A percentile compares a stretch with the other conserved stretches of the same genome.
phyloP scores from a whole-genome alignment of 2,329 filamentous ascomycete genomes.

The Aureobasidium lini region DNA sequence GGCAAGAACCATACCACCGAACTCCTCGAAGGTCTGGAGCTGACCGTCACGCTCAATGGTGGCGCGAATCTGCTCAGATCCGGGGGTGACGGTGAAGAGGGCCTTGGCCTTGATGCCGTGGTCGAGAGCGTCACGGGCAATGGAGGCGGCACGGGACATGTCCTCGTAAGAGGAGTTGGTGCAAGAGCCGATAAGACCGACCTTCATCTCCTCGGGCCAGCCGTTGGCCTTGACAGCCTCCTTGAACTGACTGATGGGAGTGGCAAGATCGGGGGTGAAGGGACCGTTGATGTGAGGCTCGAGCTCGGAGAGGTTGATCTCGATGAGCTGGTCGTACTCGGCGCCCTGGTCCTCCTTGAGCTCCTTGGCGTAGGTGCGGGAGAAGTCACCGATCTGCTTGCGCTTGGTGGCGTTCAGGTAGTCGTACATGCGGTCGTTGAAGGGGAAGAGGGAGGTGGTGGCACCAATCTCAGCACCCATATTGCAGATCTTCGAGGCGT shows the following conservation, averaged over 20 bases:
- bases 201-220: slow-evolving; percentile 96
- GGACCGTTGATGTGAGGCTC: slow-evolving; percentile 99
- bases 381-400: slow-evolving; percentile 80
- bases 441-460: slow-evolving; percentile 92
- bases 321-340: slow-evolving; percentile 92
- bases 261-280: slow-evolving; percentile 96
- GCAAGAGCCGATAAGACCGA: slow-evolving; percentile 95
- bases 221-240: slow-evolving; percentile 87
- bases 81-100: slow-evolving; percentile 89
- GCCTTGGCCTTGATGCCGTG: slow-evolving; percentile 93
- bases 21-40: slow-evolving; percentile 90
- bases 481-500: no score
- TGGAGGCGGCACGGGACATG: slow-evolving; percentile 88
- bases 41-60: slow-evolving; percentile 88
- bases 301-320: slow-evolving; percentile 89
- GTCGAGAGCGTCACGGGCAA: slow-evolving; percentile 81
- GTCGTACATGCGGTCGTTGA: slow-evolving; percentile 96
- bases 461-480: slow-evolving; percentile 63
- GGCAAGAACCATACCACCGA: slow-evolving; percentile 87
- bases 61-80: slow-evolving; percentile 92
- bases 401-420: slow-evolving; percentile 91
- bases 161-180: slow-evolving; percentile 87
- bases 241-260: slow-evolving; percentile 95
- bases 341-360: slow-evolving; percentile 82
- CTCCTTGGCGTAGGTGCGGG: slow-evolving; percentile 74